These are phyloP conservation scores for Mortierella alpina DNA, from an alignment of 192 early-diverging fungal species.

Conservation along the genomic window DNA sequence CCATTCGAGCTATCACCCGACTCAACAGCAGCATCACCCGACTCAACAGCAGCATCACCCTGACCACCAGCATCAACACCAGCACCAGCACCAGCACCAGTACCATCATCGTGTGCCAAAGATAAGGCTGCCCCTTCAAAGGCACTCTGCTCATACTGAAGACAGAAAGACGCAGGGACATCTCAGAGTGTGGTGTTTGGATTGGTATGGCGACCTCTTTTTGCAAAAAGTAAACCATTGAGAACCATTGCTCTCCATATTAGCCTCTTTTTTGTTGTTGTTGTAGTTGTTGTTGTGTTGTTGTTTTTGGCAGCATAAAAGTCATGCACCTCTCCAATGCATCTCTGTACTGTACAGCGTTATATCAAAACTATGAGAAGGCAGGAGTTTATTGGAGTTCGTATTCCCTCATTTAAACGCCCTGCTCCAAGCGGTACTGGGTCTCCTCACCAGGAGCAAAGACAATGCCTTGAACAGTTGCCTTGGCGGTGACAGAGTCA, in stretches of 20 bases:
- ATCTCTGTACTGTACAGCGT: no score
- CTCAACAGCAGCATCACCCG: neutral
- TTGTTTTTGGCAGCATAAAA: no score
- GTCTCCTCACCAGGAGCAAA: conserved; percentile 50
- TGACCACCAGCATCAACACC: neutral
- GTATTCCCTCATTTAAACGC: conserved; percentile 9
- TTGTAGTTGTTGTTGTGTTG: no score
- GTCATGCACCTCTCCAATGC: no score
- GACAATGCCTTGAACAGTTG: conserved; percentile 27
- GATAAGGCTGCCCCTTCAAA: no score
- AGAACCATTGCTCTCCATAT: no score
- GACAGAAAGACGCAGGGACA: conserved; percentile 1
- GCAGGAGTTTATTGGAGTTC: no score
- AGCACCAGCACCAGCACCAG: no score
- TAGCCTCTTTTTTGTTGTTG: no score
- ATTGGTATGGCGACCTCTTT: conserved; percentile 30
- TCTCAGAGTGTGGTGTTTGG: conserved; percentile 30
- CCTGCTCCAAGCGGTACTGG: conserved; percentile 36
- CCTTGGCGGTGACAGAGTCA: conserved; percentile 33
- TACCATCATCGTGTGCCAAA: no score
- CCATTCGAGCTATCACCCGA: neutral
- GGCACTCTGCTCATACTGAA: neutral
- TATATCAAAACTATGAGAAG: no score
- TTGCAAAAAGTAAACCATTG: neutral
- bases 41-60: neutral